Base-by-base conservation (phyloP, 108 stramenopile species). In the Pseudonitzschia delicatissima region DNA sequence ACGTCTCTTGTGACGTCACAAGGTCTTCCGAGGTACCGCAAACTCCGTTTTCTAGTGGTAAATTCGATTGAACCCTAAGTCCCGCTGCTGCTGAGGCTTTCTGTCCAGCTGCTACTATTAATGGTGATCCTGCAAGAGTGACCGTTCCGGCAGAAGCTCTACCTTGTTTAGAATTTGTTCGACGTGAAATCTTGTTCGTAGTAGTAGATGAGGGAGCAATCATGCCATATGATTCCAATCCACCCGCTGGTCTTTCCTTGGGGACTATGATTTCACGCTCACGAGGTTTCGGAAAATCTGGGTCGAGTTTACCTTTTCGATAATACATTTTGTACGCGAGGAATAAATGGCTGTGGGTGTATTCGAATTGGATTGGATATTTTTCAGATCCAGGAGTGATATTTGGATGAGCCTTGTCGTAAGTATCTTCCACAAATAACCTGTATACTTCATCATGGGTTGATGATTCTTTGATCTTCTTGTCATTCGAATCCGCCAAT, bases 261-360 rank as follows among this genome's bases (percentile, higher is more conserved):
- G 80, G 80, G 6, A 79, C 75, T 0, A 51, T 48, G 28, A 79
- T 66, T 42, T 59, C 53, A 26, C 66, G 72, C 34, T 74, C 72
- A 15, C 26, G 47, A 15, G 82, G 63, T 26, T 74, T 68, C 11
- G 83, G 83, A 42, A 87, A 69, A 33, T 68, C 35, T 2, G 86
- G 67, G 63, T 80, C 71, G 0, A 73, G 35, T 36, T 71, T 25
- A 23, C 82, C 83, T 7, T 74, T 42, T 27, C 63, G 64, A 48
- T 78, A 87, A 63, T 82, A 84, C 70, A 87, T 78, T 29, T 78
- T 77, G 65, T 81, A 87, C 26, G 63, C 57, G 53, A 82, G 58
- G 33, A 87, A 76, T 18, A 79, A 66, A 45, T 80, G 73, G 64
- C 67, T 82, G 47, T 84, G 83, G 27, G 81, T 52, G 33, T 66